These are phyloP conservation scores for Magnusiomyces paraingens DNA, from an alignment of 1,139 yeast genomes.

Conservation along the genomic window DNA sequence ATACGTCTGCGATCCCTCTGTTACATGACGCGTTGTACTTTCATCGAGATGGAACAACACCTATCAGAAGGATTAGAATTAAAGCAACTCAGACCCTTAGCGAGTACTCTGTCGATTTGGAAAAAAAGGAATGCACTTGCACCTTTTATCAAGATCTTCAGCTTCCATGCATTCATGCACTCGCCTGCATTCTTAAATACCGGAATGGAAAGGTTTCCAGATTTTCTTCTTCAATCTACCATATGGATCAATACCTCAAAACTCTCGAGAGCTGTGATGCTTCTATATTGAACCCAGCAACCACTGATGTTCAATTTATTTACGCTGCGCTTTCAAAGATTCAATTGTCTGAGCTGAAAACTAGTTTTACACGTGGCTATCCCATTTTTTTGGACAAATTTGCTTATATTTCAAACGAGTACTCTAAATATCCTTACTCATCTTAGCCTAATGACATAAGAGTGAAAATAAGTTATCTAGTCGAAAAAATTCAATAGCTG, in stretches of 20 bases:
- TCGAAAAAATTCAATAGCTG: no score
- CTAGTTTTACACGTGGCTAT: no score
- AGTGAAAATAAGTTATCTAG: no score
- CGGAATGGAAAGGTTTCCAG: background rate
- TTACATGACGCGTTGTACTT: background rate
- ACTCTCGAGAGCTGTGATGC: background rate
- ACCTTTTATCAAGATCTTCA: conserved; percentile 5
- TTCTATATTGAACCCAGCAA: background rate
- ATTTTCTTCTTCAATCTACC: background rate
- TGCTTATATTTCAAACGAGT: no score
- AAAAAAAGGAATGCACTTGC: background rate
- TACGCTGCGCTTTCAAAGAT: background rate
- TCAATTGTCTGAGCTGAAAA: background rate
- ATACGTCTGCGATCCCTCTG: conserved; percentile 2
- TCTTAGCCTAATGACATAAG: no score
- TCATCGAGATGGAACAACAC: background rate
- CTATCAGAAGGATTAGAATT: background rate
- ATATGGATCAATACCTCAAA: background rate
- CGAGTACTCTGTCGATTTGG: background rate
- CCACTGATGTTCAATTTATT: conserved; percentile 3
- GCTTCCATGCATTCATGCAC: conserved; percentile 4
- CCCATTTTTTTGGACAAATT: no score
- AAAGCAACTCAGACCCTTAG: background rate
- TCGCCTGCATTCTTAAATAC: background rate
- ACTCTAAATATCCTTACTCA: no score